Conservation (phyloP, 1,139 yeast genomes). For the Meyerozyma guilliermondii region DNA sequence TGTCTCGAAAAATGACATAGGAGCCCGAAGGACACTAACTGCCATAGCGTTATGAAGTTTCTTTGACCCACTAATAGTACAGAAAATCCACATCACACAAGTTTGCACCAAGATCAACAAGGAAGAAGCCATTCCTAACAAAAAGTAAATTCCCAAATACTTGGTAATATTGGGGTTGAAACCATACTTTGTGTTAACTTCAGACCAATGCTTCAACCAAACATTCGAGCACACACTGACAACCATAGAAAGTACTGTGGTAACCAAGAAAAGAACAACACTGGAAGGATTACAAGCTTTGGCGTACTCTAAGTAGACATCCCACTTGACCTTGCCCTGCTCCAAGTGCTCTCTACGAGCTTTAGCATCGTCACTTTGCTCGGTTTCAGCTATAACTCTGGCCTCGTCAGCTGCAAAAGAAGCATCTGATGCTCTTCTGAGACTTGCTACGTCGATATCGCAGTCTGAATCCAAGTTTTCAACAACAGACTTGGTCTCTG, state of each 20-base stretch:
- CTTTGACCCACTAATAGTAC: conserved; percentile 80
- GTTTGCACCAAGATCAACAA: conserved; percentile 62
- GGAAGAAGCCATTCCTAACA: conserved; percentile 66
- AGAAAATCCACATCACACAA: conserved; percentile 71
- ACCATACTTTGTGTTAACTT: conserved; percentile 66
- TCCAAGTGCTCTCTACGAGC: conserved; percentile 72
- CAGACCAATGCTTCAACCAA: conserved; percentile 98
- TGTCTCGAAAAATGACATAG: conserved; percentile 96
- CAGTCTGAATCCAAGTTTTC: conserved; percentile 28
- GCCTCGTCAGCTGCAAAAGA: conserved; percentile 33
- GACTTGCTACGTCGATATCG: conserved; percentile 36
- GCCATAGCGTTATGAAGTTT: conserved; percentile 80
- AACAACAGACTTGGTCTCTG: conserved; percentile 12
- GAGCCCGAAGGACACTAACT: conserved; percentile 75
- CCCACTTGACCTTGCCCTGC: conserved; percentile 93
- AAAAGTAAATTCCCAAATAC: conserved; percentile 73
- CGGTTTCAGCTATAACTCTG: conserved; percentile 27
- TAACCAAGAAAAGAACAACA: conserved; percentile 52
- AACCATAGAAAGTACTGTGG: conserved; percentile 22
- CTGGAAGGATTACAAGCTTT: conserved; percentile 78
- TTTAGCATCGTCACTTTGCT: conserved; percentile 33
- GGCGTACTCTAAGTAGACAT: conserved; percentile 77
- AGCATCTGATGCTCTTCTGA: conserved; percentile 70
- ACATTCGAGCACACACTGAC: conserved; percentile 46
- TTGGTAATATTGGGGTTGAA: conserved; percentile 63